These are phyloP conservation scores for Carex arenaria DNA, from an alignment of 202 grass and related monocot genomes.

Conservation along the genomic window DNA sequence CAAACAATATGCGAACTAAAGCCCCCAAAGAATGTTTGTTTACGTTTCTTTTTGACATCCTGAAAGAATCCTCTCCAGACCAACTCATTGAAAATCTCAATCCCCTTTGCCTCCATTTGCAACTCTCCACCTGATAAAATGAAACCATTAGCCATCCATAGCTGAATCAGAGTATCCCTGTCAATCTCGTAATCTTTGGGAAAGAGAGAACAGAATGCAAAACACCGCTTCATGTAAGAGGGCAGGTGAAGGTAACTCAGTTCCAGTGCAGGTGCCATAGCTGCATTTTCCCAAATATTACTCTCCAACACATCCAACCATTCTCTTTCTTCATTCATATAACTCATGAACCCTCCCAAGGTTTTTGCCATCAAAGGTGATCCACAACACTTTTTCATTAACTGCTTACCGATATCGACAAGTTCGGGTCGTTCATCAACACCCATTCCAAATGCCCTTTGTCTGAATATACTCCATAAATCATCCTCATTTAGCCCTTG, in stretches of 20 bases:
- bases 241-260: background rate
- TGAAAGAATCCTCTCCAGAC: background rate
- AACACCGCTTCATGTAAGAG: background rate
- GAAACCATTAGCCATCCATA: constrained; percentile 6
- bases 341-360: background rate
- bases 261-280: background rate
- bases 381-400: background rate
- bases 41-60: background rate
- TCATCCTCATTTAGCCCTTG: background rate
- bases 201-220: background rate
- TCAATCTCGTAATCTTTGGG: background rate
- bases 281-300: background rate
- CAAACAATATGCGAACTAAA: background rate
- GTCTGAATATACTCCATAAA: background rate
- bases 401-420: background rate
- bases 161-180: background rate
- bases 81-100: constrained; percentile 5
- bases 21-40: background rate
- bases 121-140: background rate
- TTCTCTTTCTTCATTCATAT: background rate
- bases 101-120: background rate
- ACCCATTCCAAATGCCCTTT: background rate
- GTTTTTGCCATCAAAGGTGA: background rate
- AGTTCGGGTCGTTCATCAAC: background rate
- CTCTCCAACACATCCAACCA: background rate